Percentiles rank a stretch among this genome's conserved stretches.
phyloP scores from a whole-genome alignment of 306 rosid species.

The Fagus sylvatica region DNA sequence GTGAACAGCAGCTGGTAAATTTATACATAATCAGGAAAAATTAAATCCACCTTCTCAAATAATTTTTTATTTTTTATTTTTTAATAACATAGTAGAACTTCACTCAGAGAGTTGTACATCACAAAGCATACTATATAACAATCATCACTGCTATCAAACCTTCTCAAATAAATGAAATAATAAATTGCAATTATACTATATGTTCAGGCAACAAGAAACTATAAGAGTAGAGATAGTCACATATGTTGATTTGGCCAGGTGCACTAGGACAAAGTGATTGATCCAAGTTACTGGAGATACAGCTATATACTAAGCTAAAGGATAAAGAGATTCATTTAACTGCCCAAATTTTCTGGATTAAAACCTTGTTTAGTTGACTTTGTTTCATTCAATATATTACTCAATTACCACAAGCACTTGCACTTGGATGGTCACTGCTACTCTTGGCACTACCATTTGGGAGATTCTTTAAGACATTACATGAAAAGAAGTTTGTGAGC shows the following conservation, averaged over 20 bases:
- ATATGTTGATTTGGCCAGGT: background rate
- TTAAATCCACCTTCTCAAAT: background rate
- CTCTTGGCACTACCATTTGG: background rate
- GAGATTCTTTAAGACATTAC: background rate
- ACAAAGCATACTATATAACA: too few species aligned
- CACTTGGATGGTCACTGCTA: background rate
- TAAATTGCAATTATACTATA: background rate
- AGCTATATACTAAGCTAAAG: background rate
- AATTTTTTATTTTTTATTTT: too few species aligned
- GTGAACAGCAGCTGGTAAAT: conserved; percentile 17
- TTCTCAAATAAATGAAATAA: background rate
- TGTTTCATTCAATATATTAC: background rate
- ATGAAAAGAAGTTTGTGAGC: background rate
- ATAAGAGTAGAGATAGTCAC: background rate
- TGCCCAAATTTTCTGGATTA: background rate
- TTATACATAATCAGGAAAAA: background rate
- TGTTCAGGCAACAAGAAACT: background rate
- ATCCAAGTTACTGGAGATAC: background rate
- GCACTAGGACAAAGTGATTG: background rate
- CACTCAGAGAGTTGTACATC: too few species aligned
- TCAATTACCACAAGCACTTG: background rate
- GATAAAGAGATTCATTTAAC: background rate
- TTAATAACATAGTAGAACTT: too few species aligned
- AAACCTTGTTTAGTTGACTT: background rate
- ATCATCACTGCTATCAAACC: too few species aligned